Percentiles rank a stretch among this genome's conserved stretches.
phyloP scores from a whole-genome alignment of 2,329 filamentous ascomycete species.

The Parascedosporium putredinis region DNA sequence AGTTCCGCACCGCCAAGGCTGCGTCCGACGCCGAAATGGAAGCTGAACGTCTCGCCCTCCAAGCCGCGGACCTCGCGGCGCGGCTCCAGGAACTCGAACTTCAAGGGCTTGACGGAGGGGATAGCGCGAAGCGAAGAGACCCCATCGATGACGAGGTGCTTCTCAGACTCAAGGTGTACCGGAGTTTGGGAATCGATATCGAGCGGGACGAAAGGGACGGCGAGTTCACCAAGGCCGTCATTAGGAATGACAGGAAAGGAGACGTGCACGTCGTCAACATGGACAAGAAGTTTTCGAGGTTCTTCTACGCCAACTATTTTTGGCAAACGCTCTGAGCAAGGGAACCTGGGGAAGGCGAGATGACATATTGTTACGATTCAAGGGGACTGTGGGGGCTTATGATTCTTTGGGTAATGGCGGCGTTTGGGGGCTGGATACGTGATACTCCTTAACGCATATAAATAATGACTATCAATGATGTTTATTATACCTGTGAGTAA shows the following conservation, averaged over 20 bases:
- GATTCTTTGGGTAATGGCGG: neutral
- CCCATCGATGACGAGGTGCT: slow-evolving; percentile 53
- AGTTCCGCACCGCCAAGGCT: slow-evolving; percentile 89
- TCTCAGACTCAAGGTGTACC: slow-evolving; percentile 80
- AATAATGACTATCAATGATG: no score
- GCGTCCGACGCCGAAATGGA: slow-evolving; percentile 86
- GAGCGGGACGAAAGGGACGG: slow-evolving; percentile 64
- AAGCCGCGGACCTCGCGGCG: slow-evolving; percentile 64
- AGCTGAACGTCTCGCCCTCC: slow-evolving; percentile 76
- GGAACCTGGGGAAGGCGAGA: neutral
- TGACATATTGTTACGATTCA: neutral
- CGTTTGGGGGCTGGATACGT: neutral
- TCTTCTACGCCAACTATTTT: slow-evolving; percentile 93
- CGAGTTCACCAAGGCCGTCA: slow-evolving; percentile 75
- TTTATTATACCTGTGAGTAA: no score
- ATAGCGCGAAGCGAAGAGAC: slow-evolving; percentile 25
- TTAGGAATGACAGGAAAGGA: slow-evolving; percentile 75
- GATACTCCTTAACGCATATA: no score
- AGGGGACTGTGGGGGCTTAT: neutral
- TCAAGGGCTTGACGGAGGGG: slow-evolving; percentile 68
- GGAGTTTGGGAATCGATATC: slow-evolving; percentile 81
- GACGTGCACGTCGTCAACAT: slow-evolving; percentile 94
- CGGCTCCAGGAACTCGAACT: slow-evolving; percentile 73
- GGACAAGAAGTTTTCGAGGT: slow-evolving; percentile 81
- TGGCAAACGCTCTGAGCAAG: slow-evolving; percentile 66